phyloP scores from a whole-genome alignment of 2,329 filamentous ascomycete genomes.

The Ophiostoma pallidulum region DNA sequence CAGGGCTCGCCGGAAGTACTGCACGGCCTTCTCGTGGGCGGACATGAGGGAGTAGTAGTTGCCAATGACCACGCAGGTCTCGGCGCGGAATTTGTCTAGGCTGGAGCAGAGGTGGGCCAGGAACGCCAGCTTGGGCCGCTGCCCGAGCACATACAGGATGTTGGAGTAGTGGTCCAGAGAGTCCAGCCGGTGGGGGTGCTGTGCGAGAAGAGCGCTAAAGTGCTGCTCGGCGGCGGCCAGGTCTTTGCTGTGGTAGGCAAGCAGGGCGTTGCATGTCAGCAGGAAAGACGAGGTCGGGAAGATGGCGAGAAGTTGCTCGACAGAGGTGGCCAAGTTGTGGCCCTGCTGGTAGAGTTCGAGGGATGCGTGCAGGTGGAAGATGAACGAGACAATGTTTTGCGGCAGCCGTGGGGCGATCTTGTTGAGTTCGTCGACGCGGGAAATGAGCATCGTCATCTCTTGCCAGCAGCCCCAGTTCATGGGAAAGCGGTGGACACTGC shows the following conservation, averaged over 20 bases:
- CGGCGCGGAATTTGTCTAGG: conserved; percentile 91
- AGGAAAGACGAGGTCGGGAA: conserved; percentile 87
- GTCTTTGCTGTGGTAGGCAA: conserved; percentile 85
- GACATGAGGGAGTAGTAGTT: conserved; percentile 96
- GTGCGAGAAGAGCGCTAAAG: conserved; percentile 71
- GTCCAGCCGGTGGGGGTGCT: conserved; percentile 66
- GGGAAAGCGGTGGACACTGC: conserved; percentile 78
- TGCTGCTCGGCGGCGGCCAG: conserved; percentile 58
- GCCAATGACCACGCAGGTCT: conserved; percentile 92
- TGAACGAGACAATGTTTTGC: conserved; percentile 83
- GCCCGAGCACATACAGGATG: conserved; percentile 86
- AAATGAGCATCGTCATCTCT: conserved; percentile 74
- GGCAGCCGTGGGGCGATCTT: conserved; percentile 64
- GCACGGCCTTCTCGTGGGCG: conserved; percentile 93
- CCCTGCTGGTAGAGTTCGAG: conserved; percentile 87
- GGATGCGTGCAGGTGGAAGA: conserved; percentile 86
- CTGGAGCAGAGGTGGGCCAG: conserved; percentile 82
- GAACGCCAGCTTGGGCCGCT: conserved; percentile 82
- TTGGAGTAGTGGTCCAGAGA: conserved; percentile 94
- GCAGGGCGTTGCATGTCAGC: conserved; percentile 76
- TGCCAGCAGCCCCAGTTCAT: conserved; percentile 98
- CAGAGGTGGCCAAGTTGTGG: conserved; percentile 60
- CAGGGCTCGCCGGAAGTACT: conserved; percentile 90
- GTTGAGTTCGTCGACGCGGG: conserved; percentile 73
- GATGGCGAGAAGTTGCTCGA: conserved; percentile 70